Evolutionary conservation across 345 rosid genomes (phyloP), one percentile per base, ranked within the genome.

Genomic region (Clausena lansium): DNA sequence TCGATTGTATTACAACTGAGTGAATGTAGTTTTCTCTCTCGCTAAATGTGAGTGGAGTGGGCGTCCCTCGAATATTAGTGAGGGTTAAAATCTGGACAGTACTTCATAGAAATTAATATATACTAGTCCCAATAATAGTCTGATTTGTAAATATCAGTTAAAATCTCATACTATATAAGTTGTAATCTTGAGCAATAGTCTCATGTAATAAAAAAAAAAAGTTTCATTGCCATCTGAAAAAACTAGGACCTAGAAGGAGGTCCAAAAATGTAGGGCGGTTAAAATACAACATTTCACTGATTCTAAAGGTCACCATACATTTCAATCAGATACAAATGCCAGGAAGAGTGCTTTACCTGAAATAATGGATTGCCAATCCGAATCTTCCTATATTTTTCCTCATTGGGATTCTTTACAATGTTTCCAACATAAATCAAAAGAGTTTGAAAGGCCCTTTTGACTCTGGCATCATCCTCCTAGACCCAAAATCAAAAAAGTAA

Each of bases 351-450:
- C 2, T 73, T 76, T 81, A 86, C 91, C 85, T 83, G 90, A 82
- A 95, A 93, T 76, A 81, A 73, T 17, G 84, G 90, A 79, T 95
- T 93, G 27, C 84, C 63, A 9, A 92, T 45, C 50, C 94, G 87
- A 50, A 93, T 93, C 85, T 87, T 91, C 85, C 89, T 88, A 87
- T 82, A 93, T 80, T 87, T 95, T 57, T 93, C 96, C 50, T 75
- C 82, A 22, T 82, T 84, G 33, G 95, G 94, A 66, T 83, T 84
- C 80, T 79, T 90, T 6, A 84, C 86, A 19, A 81, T 88, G 62
- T 95, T 93, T 41, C 93, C 86, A 22, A 95, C 86, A 81, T 87
- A 88, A 25, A 80, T 72, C 71, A 93, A 77, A 72, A 95, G 94
- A 14, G 97, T 91, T 74, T 89, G 91, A 74, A 90, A 85, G 52